Evolutionary conservation across 345 rosid genomes (phyloP).

Genomic region (Acer yangbiense): DNA sequence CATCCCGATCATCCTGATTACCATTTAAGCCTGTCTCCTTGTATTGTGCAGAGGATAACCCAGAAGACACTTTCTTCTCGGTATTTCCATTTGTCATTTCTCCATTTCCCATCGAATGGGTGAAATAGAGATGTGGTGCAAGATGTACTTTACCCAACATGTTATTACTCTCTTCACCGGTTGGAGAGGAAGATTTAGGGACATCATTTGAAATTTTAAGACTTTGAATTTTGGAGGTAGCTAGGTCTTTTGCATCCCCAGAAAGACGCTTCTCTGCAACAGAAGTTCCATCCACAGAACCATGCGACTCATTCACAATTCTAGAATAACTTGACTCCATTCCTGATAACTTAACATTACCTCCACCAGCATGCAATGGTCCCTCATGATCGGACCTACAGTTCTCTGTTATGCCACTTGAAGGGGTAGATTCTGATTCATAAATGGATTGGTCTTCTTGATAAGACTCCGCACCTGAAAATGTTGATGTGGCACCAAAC

Average conservation of each 20-base stretch:
- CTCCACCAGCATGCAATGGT: slow-evolving; percentile 15
- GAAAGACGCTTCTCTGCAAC: slow-evolving; percentile 47
- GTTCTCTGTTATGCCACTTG: slow-evolving; percentile 28
- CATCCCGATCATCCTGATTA: slow-evolving; percentile 27
- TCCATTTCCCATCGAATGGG: slow-evolving; percentile 37
- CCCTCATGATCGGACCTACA: slow-evolving; percentile 29
- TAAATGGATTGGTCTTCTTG: slow-evolving; percentile 46
- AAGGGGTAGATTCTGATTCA: slow-evolving; percentile 36
- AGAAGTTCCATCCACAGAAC: slow-evolving; percentile 31
- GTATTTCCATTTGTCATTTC: slow-evolving; percentile 42
- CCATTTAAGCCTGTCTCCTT: slow-evolving; percentile 23
- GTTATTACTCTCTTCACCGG: slow-evolving; percentile 30
- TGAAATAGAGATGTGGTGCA: slow-evolving; percentile 46
- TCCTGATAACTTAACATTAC: slow-evolving; percentile 21
- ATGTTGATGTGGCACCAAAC: slow-evolving; percentile 28
- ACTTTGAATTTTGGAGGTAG: slow-evolving; percentile 45
- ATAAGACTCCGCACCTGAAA: slow-evolving; percentile 38
- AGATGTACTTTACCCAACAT: slow-evolving; percentile 33
- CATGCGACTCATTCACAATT: slow-evolving; percentile 25
- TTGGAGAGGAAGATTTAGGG: slow-evolving; percentile 30
- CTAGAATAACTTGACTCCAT: slow-evolving; percentile 23
- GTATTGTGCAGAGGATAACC: slow-evolving; percentile 7
- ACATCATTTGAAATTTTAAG: slow-evolving; percentile 35
- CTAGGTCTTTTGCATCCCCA: slow-evolving; percentile 61
- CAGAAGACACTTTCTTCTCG: slow-evolving; percentile 29